Conservation (phyloP, 1,284 basidiomycete genomes). For the Puccinia hordei region DNA sequence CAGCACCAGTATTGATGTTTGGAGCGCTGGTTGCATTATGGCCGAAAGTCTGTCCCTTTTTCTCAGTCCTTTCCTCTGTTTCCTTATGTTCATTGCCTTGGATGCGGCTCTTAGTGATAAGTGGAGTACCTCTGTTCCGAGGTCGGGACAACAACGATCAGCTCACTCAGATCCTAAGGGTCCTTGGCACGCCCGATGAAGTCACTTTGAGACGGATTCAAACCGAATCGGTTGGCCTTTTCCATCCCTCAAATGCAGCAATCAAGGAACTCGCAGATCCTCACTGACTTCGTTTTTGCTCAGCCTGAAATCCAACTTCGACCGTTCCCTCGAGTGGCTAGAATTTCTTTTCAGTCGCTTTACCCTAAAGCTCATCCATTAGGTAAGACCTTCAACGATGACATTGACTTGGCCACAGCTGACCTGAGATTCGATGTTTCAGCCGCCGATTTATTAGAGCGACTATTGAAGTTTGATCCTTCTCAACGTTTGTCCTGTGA, state of each 20-base stretch:
- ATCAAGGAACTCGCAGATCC: conserved; percentile 39
- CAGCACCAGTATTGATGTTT: conserved; percentile 97
- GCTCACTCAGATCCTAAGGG: conserved; percentile 93
- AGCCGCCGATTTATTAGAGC: conserved; percentile 90
- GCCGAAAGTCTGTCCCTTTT: conserved; percentile 66
- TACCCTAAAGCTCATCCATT: conserved; percentile 88
- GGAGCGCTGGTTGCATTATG: conserved; percentile 99
- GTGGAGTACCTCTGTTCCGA: conserved; percentile 92
- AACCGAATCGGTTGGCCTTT: conserved; percentile 73
- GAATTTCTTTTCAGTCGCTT: conserved; percentile 83
- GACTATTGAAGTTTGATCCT: conserved; percentile 94
- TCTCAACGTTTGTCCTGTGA: conserved; percentile 86
- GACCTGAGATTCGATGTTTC: neutral
- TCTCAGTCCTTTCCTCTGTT: neutral
- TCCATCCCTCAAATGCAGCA: neutral
- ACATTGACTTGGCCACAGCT: neutral
- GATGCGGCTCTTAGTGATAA: conserved; percentile 67
- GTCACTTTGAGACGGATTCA: conserved; percentile 83
- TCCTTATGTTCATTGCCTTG: neutral
- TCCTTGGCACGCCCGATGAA: conserved; percentile 93
- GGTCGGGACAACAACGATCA: conserved; percentile 98
- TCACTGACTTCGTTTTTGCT: neutral
- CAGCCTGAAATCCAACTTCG: conserved; percentile 85
- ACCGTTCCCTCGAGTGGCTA: conserved; percentile 85
- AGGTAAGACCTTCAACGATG: conserved; percentile 48